Evolutionary conservation across 2,329 filamentous ascomycete species (phyloP), one percentile per base, ranked within the genome.

Genomic region (Beauveria rudraprayagi): DNA sequence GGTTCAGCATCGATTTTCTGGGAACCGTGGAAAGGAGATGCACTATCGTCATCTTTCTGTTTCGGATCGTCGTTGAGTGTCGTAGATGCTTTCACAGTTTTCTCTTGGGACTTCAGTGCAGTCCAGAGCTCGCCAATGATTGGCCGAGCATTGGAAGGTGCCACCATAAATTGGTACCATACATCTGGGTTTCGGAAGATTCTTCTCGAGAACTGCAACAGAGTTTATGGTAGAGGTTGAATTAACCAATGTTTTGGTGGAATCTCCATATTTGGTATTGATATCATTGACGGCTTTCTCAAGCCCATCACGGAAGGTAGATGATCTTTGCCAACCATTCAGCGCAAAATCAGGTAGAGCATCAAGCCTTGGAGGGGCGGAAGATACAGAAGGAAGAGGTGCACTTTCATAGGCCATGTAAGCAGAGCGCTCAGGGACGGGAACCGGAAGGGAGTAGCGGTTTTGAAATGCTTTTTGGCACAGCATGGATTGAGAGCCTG

Each of bases 221-320:
- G 55, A 59, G 28, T 16, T 46, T 40, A 50, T 56, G n/a, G 51
- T 44, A 19, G 60, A 61, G 26, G 28, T 61, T 28, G 60, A 61
- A 17, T 28, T 37, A 52, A 57, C 16, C 19, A 40, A 57, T 52
- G 47, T 9, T n/a, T 56, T 52, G 46, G 43, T 63, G 7, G 54
- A 59, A n/a, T 64, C 63, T 48, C 63, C 66, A 50, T 71, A 70
- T 48, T 71, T 69, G 53, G 62, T 61, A 48, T 70, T 67, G 56
- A 72, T 70, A 30, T 70, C 68, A 34, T 68, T 66, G 6, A 67
- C 70, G 44, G 68, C 67, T 55, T 69, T 69, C 48, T 73, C 71
- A 30, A 74, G 63, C 34, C 61, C 66, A 30, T 64, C 62, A 50
- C 67, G 65, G 58, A 74, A 70, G 6, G 70, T 70, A 9, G 68